Base-by-base conservation (phyloP, 768 basidiomycete species). In the Psilocybe azurescens region DNA sequence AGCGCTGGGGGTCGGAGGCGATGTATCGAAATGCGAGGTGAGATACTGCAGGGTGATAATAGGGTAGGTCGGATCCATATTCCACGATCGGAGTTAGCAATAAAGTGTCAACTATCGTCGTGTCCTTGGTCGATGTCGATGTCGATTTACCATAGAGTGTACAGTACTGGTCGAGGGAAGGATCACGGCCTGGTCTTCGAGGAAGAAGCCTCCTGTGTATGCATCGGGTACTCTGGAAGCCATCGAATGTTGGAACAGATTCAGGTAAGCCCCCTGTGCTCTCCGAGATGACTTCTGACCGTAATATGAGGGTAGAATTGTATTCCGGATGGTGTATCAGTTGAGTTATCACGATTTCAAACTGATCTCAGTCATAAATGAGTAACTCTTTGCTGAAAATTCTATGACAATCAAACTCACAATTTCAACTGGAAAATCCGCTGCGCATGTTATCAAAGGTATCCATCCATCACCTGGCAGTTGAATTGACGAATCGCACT, bases 251-350 rank as follows among this genome's bases (percentile, higher is more conserved):
- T 0, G 84, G 83, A 5, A 82, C 60, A 0, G 64, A 38, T 1
- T 59, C 13, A 0, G 81, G 78, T 47, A 81, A 73, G 7, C 76
- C 68, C 5, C 67, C 66, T 6, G 66, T 72, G 24, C 72, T 65
- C 49, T 87, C 82, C 5, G 72, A 70, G 18, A 91, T 53, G 3
- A 83, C 84, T 41, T 97, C 93, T 0, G 95, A 91, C 1, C 96
- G 86, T 16, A 98, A 78, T 59, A 98, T 97, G 29, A 97, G 83
- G 0, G 93, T 91, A 0, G 94, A 94, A 70, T 96, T 97, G 72
- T 94, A 93, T 70, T 98, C 96, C 5, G 96, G 96, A 70, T 97
- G 94, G 39, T 91, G 84, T 6, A 95, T 79, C 16, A 97, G 79
- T 64, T 93, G 90, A 28, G 83, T 84, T 33, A 90, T 73, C 0